Conservation (phyloP, 768 basidiomycete species). For the Rhodotorula babjevae region DNA sequence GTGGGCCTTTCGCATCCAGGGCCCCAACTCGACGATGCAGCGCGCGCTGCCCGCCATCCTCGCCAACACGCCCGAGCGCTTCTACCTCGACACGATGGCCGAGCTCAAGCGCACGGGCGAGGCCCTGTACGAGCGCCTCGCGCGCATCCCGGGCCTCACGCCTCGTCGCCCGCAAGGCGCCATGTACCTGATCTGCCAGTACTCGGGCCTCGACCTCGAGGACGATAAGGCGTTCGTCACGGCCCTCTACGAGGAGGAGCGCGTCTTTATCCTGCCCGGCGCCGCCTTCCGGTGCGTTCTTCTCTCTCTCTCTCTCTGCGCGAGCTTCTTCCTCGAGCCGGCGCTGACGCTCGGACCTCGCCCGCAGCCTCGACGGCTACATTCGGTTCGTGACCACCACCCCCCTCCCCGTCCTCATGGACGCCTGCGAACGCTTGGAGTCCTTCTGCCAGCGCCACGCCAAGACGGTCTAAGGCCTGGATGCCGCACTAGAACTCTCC, state of each 20-base stretch:
- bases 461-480: constrained; percentile 3
- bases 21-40: constrained; percentile 44
- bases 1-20: constrained; percentile 47
- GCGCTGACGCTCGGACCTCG: neutral
- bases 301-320: no score
- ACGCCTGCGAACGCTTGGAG: constrained; percentile 36
- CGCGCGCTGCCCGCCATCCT: constrained; percentile 34
- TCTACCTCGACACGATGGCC: constrained; percentile 33
- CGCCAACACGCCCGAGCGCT: constrained; percentile 38
- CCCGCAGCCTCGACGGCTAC: constrained; percentile 21
- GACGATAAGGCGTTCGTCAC: constrained; percentile 33
- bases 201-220: constrained; percentile 18
- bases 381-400: constrained; percentile 40
- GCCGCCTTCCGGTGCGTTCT: constrained; percentile 15
- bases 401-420: constrained; percentile 25
- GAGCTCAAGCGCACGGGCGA: constrained; percentile 13
- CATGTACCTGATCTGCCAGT: constrained; percentile 29
- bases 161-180: constrained; percentile 30
- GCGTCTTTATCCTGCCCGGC: constrained; percentile 35
- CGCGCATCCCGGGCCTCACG: constrained; percentile 29
- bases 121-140: constrained; percentile 23
- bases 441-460: constrained; percentile 35
- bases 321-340: neutral
- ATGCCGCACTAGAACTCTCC: no score
- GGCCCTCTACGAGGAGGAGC: constrained; percentile 30